Evolutionary conservation across 495 filamentous ascomycete genomes (phyloP), one percentile per base, ranked within the genome.

Genomic region (Aspergillus mulundensis): DNA sequence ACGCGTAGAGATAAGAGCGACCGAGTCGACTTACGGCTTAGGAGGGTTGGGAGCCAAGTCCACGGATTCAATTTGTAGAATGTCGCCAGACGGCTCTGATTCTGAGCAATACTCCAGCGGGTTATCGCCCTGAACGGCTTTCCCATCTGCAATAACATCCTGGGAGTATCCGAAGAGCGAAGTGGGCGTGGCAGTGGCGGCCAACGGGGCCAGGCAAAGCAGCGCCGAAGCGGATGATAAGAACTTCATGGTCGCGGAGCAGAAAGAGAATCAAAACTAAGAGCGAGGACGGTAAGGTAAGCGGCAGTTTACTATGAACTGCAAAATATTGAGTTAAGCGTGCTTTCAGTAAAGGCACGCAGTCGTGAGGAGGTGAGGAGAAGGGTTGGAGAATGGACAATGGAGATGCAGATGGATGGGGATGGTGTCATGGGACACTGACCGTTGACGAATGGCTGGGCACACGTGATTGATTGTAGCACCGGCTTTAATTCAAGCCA

Each of bases 1-100:
- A 30, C 30, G 19, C 10, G 43, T 28, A 16, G 18, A n/a, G 15
- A 48, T 45, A 38, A 47, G 39, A 42, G 7, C n/a, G 7, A 16
- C 47, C n/a, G 21, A 28, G 20, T 15, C 8, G 20, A 84, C 91
- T 53, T 86, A 97, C 94, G 91, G 72, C 63, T 80, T 56, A 19
- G 94, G 94, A 19, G 94, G 94, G 68, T 99, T 97, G 6, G 94
- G 94, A 10, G 69, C 58, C 56, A 99, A 64, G 63, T 95, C 80
- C 20, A 97, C 90, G 28, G 83, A 78, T 32, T 95, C 74, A 56
- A 99, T 91, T 7, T 78, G 64, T 57, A 97, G 77, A 50, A 87
- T 77, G 60, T 90, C 70, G 24, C 73, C 70, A 23, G 76, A 70
- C 4, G 89, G 82, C 20, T 78, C 63, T 23, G 78, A 64, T 20